Evolutionary conservation across 306 rosid genomes (phyloP), one percentile per base, ranked within the genome.

Genomic region (Notholithocarpus densiflorus): DNA sequence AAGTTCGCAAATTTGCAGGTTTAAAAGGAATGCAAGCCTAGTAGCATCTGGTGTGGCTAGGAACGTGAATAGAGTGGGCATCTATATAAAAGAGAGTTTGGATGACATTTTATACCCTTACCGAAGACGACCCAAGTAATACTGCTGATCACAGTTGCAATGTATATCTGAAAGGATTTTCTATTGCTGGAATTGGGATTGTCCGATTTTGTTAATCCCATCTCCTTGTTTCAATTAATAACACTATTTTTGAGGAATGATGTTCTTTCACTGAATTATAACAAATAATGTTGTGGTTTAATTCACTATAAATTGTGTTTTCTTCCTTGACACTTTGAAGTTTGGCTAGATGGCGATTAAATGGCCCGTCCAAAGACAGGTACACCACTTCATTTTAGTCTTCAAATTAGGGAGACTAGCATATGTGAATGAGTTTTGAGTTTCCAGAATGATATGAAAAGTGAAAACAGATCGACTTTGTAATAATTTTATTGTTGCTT

Each of bases 21-120:
- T 92, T 79, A 82, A 80, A 77, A 93, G 92, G 83, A 95, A 91
- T 74, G 96, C 98, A 8, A 52, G 68, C 74, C 83, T 95, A 21
- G 99, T 95, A 55, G 98, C 97, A 76, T 84, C 93, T 7, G 96
- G 98, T 56, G 94, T 91, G 56, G 92, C 80, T 19, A 86, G 84
- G 84, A 90, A 95, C 84, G 76, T 90, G 87, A 91, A 92, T 82
- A 90, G 84, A 83, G 87, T 84, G 79, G 92, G 95, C 80, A 79
- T 19, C 89, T 83, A 85, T 57, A 78, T 92, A 45, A 92, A 90
- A 82, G 90, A 89, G 77, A 83, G 84, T 77, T 37, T 92, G 19
- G 92, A 81, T 43, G 97, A 91, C 89, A 84, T 95, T 82, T 79
- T 92, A 20, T 81, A 84, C 59, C 93, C 93, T n/a, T 87, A 87